phyloP scores from a whole-genome alignment of 495 filamentous ascomycete genomes.

The Aspergillus campestris region DNA sequence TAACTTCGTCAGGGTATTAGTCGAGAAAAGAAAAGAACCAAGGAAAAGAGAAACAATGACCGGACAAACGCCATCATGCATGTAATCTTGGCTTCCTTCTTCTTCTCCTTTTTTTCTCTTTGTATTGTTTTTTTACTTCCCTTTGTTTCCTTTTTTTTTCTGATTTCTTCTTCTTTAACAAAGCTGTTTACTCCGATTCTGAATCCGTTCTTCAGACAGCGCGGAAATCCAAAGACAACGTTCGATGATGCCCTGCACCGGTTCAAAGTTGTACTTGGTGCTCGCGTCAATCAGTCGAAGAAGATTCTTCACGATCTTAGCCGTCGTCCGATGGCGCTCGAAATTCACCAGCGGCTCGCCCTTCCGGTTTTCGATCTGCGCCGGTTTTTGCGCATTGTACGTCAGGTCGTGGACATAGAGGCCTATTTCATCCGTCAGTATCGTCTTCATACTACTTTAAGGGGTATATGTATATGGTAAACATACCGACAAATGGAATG shows the following conservation, averaged over 20 bases:
- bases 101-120: not conserved
- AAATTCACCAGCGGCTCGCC: constrained; percentile 84
- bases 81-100: not conserved
- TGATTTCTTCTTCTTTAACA: constrained; percentile 24
- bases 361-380: constrained; percentile 48
- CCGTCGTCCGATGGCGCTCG: constrained; percentile 83
- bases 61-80: not conserved
- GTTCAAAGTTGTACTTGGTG: constrained; percentile 74
- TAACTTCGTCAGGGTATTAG: too few relatives aligned
- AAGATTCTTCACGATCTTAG: constrained; percentile 87
- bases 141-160: not conserved
- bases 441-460: not conserved
- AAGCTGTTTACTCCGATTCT: constrained; percentile 45
- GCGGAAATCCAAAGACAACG: constrained; percentile 93
- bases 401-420: constrained; percentile 95
- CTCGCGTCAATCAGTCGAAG: constrained; percentile 88
- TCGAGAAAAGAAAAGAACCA: too few relatives aligned
- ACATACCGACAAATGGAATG: constrained; percentile 88
- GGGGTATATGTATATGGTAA: not conserved
- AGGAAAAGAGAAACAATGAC: too few relatives aligned
- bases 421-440: constrained; percentile 27
- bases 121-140: not conserved
- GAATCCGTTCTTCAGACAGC: constrained; percentile 77
- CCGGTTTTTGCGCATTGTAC: constrained; percentile 85
- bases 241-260: constrained; percentile 79